Conservation (phyloP, 2,329 filamentous ascomycete genomes). For the Chrysosporium queenslandicum region DNA sequence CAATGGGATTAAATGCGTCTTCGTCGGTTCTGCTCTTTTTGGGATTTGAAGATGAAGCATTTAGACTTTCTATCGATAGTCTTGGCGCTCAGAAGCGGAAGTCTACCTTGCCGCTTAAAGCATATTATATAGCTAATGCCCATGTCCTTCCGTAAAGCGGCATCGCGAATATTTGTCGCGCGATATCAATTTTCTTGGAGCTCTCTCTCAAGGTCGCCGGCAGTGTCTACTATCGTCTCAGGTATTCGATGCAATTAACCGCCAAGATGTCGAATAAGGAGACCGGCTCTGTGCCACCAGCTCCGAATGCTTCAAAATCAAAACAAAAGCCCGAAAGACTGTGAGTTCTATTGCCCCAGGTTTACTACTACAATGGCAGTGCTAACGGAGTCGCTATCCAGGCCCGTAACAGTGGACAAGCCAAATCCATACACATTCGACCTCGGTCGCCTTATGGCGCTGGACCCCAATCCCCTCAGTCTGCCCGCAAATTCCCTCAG, state of each 20-base stretch:
- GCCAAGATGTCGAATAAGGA: constrained; percentile 24
- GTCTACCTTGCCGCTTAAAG: background rate
- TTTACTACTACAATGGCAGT: too few relatives aligned
- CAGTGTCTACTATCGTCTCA: background rate
- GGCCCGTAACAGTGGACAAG: constrained; percentile 60
- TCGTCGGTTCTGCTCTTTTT: constrained; percentile 3
- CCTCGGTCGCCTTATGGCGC: constrained; percentile 73
- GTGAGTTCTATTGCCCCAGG: constrained; percentile 24
- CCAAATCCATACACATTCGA: constrained; percentile 88
- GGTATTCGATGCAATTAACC: background rate
- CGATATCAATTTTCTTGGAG: background rate
- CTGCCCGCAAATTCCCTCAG: constrained; percentile 37
- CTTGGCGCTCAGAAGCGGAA: background rate
- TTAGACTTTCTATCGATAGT: background rate
- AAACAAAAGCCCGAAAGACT: constrained; percentile 32
- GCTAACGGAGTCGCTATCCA: constrained; percentile 19
- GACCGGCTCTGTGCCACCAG: constrained; percentile 21
- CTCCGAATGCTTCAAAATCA: constrained; percentile 17
- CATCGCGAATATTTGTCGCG: background rate
- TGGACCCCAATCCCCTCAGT: constrained; percentile 74
- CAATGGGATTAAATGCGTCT: background rate
- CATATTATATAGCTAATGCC: background rate
- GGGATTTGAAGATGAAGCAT: background rate
- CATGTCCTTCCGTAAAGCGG: background rate
- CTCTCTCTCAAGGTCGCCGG: background rate